Percentiles rank a stretch among this genome's conserved stretches.
Evolutionary conservation across 441 rosid genomes (phyloP).

Genomic region (Pelargonium exstipulatum): DNA sequence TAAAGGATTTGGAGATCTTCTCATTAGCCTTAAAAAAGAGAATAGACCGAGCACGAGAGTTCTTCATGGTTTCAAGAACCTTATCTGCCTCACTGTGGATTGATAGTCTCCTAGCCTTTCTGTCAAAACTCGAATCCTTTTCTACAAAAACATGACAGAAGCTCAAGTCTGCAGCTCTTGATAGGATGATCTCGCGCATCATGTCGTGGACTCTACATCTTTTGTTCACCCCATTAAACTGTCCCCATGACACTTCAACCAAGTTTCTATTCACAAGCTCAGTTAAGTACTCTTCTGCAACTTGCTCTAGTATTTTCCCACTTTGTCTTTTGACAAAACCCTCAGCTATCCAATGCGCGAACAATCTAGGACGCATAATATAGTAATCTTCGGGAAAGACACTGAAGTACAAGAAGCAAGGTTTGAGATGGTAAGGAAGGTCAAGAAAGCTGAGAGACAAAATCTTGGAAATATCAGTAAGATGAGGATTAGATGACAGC

Average conservation of each 20-base stretch:
- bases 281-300: conserved; percentile 1
- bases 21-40: neutral
- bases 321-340: conserved; percentile 10
- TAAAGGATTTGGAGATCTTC: neutral
- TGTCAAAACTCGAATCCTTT: neutral
- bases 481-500: neutral
- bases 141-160: neutral
- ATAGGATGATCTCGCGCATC: conserved; percentile 8
- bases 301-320: neutral
- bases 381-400: conserved; percentile 11
- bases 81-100: neutral
- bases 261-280: conserved; percentile 14
- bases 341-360: conserved; percentile 16
- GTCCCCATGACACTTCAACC: conserved; percentile 1
- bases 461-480: neutral
- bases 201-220: conserved; percentile 14
- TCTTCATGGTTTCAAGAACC: neutral
- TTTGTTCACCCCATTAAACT: neutral
- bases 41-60: neutral
- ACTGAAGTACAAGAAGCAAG: conserved; percentile 14
- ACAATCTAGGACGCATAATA: neutral
- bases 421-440: conserved; percentile 15
- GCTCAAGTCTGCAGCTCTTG: neutral
- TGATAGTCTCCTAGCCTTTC: conserved; percentile 8
- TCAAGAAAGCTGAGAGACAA: conserved; percentile 2